Percentiles rank a stretch among this genome's conserved stretches.
Evolutionary conservation across 2,329 filamentous ascomycete genomes (phyloP).

Genomic region (Pseudodiploospora longispora): DNA sequence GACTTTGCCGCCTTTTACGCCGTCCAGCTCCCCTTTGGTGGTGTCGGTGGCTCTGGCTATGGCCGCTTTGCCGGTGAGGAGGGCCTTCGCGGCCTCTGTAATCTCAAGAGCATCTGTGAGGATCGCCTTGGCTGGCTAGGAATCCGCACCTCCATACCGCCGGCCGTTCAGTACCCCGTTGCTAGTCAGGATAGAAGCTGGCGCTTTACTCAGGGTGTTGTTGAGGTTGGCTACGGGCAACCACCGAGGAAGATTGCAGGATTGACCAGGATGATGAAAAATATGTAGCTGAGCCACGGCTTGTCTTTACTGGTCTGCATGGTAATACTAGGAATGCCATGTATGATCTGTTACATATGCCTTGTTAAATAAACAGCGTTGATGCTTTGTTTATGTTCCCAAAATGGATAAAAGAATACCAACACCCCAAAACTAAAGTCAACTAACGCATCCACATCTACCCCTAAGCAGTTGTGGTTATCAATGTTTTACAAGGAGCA

Average conservation of each 20-base stretch:
- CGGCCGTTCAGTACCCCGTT: slow-evolving; percentile 75
- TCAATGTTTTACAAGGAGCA: too few species aligned
- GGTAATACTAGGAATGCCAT: too few species aligned
- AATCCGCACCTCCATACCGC: slow-evolving; percentile 69
- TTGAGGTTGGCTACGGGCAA: slow-evolving; percentile 52
- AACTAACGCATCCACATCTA: too few species aligned
- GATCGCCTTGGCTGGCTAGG: slow-evolving; percentile 60
- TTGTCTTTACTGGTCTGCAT: too few species aligned
- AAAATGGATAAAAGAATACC: too few species aligned
- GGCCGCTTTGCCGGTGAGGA: slow-evolving; percentile 89
- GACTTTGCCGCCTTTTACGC: slow-evolving; percentile 94
- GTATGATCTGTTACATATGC: too few species aligned
- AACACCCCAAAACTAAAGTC: too few species aligned
- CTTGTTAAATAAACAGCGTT: too few species aligned
- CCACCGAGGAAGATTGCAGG: slow-evolving; percentile 29
- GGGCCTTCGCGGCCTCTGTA: slow-evolving; percentile 76
- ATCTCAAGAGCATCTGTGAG: slow-evolving; percentile 76
- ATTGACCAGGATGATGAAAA: slow-evolving; percentile 33
- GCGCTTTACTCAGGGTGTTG: slow-evolving; percentile 53
- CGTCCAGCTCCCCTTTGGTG: slow-evolving; percentile 90
- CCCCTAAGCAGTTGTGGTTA: too few species aligned
- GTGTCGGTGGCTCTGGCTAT: slow-evolving; percentile 81
- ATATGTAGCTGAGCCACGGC: slow-evolving; percentile 22
- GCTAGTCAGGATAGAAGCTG: slow-evolving; percentile 54
- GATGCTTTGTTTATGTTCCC: too few species aligned